Evolutionary conservation across 352 stramenopile genomes (phyloP).

Genomic region (Phytophthora citricola): DNA sequence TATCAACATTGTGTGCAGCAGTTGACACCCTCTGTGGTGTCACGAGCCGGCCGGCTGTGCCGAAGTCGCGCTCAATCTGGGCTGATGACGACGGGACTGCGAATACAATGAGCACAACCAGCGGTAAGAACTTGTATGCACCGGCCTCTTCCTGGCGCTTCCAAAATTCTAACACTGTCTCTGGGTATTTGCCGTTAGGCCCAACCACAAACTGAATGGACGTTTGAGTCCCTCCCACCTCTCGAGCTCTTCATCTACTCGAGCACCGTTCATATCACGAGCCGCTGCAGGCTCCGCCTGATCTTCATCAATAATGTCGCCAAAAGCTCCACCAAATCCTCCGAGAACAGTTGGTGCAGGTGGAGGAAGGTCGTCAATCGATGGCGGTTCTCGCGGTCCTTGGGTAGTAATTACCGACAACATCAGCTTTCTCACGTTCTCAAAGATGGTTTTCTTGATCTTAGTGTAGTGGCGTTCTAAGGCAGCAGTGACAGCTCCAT

Average conservation of each 20-base stretch:
- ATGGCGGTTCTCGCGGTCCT: too few relatives aligned
- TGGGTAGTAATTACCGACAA: background rate
- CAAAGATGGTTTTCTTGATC: slow-evolving; percentile 10
- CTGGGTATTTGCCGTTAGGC: background rate
- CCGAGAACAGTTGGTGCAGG: background rate
- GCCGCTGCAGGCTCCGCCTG: background rate
- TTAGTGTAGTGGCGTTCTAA: background rate
- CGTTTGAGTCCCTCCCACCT: background rate
- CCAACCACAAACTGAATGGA: background rate
- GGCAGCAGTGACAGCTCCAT: background rate
- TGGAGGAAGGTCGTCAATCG: background rate
- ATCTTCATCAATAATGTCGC: background rate
- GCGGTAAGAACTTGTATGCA: background rate
- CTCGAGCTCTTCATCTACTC: background rate
- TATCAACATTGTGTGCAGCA: background rate
- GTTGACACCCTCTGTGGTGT: slow-evolving; percentile 1
- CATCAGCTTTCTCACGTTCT: slow-evolving; percentile 7
- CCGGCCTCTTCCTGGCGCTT: background rate
- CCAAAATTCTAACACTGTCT: background rate
- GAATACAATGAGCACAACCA: slow-evolving; percentile 6
- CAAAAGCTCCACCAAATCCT: background rate
- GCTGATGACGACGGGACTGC: slow-evolving; percentile 11
- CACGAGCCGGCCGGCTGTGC: slow-evolving; percentile 3
- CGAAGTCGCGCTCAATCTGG: slow-evolving; percentile 15
- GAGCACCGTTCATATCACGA: background rate